A percentile compares a stretch with the other conserved stretches of the same genome.
Conservation (phyloP, 345 rosid species). For the Stellera chamaejasme region DNA sequence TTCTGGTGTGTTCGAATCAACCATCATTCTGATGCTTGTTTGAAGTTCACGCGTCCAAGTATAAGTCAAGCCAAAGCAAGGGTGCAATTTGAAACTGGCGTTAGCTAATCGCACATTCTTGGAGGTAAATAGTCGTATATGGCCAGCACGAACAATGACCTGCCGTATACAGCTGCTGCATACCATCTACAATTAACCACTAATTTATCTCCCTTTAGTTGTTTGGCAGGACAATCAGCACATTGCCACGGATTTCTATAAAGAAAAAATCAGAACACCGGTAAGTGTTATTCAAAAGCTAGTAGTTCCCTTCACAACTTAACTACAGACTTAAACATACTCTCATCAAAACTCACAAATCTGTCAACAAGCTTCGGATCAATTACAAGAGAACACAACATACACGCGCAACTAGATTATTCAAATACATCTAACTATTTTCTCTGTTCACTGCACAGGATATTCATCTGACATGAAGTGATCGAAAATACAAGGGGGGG, state of each 20-base stretch:
- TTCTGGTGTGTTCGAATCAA: constrained; percentile 49
- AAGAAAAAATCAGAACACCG: neutral
- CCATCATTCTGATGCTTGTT: constrained; percentile 56
- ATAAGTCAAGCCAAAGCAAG: constrained; percentile 23
- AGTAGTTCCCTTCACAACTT: too few species aligned
- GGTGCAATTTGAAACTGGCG: constrained; percentile 27
- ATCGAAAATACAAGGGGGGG: neutral
- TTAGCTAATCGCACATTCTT: constrained; percentile 24
- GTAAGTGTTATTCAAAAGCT: neutral
- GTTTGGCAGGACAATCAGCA: constrained; percentile 20
- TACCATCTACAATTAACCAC: constrained; percentile 56
- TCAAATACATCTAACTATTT: constrained; percentile 1
- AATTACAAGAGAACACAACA: neutral
- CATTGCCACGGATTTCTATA: neutral
- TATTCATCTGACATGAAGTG: neutral
- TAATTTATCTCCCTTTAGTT: constrained; percentile 22
- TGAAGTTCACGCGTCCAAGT: constrained; percentile 23
- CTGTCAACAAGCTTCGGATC: constrained; percentile 8
- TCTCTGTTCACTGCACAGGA: constrained; percentile 1
- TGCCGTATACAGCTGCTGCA: constrained; percentile 56
- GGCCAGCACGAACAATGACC: constrained; percentile 56
- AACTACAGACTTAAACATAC: neutral
- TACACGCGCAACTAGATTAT: neutral
- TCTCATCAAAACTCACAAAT: constrained; percentile 5
- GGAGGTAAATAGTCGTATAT: constrained; percentile 30